phyloP scores from a whole-genome alignment of 306 rosid species.

The Biancaea sappan region DNA sequence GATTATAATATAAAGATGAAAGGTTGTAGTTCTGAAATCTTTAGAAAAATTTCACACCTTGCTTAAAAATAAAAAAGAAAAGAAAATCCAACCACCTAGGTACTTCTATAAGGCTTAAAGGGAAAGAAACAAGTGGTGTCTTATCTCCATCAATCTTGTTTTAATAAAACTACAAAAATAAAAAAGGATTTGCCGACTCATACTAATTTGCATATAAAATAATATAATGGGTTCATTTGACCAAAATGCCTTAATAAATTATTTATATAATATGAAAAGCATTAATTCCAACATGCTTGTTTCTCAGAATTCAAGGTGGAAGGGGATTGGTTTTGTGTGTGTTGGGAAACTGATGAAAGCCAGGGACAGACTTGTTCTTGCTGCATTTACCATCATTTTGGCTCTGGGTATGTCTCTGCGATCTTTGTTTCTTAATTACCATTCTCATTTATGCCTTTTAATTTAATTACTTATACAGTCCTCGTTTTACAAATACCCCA shows the following conservation, averaged over 20 bases:
- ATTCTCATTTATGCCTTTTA: too few relatives aligned
- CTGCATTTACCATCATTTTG: slow-evolving; percentile 32
- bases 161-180: background rate
- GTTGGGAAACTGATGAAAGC: slow-evolving; percentile 8
- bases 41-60: too few relatives aligned
- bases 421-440: too few relatives aligned
- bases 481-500: background rate
- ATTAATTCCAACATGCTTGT: background rate
- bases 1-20: too few relatives aligned
- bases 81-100: background rate
- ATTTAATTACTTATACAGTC: too few relatives aligned
- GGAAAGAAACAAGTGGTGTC: slow-evolving; percentile 29
- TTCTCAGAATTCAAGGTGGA: background rate
- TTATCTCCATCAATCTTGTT: slow-evolving; percentile 1
- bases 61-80: background rate
- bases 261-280: too few relatives aligned
- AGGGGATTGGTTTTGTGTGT: slow-evolving; percentile 5
- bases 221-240: slow-evolving; percentile 2
- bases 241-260: too few relatives aligned
- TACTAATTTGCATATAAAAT: slow-evolving; percentile 10
- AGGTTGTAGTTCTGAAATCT: too few relatives aligned
- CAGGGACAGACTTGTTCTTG: slow-evolving; percentile 31
- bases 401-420: slow-evolving; percentile 39
- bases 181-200: slow-evolving; percentile 47
- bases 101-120: slow-evolving; percentile 17